Evolutionary conservation across 768 basidiomycete genomes (phyloP).

Genomic region (Peribolospora kevripleyi): DNA sequence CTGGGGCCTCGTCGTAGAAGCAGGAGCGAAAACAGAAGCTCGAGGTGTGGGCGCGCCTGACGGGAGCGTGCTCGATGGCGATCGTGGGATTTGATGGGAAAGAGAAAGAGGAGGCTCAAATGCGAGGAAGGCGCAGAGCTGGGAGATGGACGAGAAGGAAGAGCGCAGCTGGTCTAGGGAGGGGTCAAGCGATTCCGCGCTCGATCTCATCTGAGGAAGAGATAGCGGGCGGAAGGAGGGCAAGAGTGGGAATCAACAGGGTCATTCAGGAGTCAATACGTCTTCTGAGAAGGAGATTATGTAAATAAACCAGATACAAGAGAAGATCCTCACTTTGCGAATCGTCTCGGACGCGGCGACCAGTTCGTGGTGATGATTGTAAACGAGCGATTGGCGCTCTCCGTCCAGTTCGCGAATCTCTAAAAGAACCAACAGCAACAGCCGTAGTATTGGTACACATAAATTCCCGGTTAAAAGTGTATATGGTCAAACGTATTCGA

Average conservation of each 20-base stretch:
- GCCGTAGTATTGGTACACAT: background rate
- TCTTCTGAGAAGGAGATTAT: background rate
- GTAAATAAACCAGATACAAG: background rate
- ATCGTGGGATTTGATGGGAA: too few species aligned
- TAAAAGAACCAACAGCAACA: slow-evolving; percentile 14
- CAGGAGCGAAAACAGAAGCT: too few species aligned
- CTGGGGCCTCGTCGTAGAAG: too few species aligned
- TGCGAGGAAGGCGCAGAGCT: slow-evolving; percentile 11
- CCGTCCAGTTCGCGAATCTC: slow-evolving; percentile 71
- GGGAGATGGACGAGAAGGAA: slow-evolving; percentile 10
- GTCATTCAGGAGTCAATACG: background rate
- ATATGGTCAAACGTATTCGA: too few species aligned
- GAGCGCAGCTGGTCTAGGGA: slow-evolving; percentile 46
- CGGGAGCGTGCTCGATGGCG: too few species aligned
- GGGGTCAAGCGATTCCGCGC: slow-evolving; percentile 60
- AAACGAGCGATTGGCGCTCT: slow-evolving; percentile 72
- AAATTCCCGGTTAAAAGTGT: background rate
- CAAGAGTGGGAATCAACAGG: background rate
- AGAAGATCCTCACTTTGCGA: slow-evolving; percentile 34
- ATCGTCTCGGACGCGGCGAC: slow-evolving; percentile 86
- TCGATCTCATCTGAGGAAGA: slow-evolving; percentile 49
- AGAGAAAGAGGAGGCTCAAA: too few species aligned
- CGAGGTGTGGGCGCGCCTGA: too few species aligned
- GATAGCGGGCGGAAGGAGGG: background rate
- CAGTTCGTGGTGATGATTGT: slow-evolving; percentile 85